phyloP scores from a whole-genome alignment of 108 stramenopile genomes.

The Ochromonas danica region DNA sequence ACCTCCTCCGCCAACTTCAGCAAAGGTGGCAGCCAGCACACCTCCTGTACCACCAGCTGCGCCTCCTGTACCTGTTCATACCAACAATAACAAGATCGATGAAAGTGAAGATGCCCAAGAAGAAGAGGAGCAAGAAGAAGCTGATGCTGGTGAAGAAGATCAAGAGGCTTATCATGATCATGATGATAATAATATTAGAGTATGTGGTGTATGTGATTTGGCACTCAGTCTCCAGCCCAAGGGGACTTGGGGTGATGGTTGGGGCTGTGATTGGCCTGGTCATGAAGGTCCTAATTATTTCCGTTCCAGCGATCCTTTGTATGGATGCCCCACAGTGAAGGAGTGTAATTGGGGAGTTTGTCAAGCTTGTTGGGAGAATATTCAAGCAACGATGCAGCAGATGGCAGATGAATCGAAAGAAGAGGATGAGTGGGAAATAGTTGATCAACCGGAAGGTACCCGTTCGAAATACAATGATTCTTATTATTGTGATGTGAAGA shows the following conservation, averaged over 20 bases:
- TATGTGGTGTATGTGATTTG: constrained; percentile 18
- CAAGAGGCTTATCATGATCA: constrained; percentile 10
- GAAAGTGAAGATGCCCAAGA: background rate
- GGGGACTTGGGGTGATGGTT: constrained; percentile 3
- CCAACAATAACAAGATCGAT: background rate
- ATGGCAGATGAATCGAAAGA: background rate
- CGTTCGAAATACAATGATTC: constrained; percentile 28
- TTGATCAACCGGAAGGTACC: constrained; percentile 31
- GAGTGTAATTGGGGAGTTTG: constrained; percentile 27
- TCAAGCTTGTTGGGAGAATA: constrained; percentile 25
- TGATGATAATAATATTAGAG: constrained; percentile 11
- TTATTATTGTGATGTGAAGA: constrained; percentile 35
- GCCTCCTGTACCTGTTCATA: constrained; percentile 9
- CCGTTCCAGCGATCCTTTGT: constrained; percentile 6
- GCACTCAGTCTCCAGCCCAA: background rate
- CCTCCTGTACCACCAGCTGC: background rate
- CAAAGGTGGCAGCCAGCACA: background rate
- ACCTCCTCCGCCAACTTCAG: background rate
- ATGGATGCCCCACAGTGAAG: background rate
- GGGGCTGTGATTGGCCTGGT: constrained; percentile 25
- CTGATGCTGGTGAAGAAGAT: constrained; percentile 11
- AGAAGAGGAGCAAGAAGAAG: constrained; percentile 20
- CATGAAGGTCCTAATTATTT: constrained; percentile 25
- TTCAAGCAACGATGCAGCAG: constrained; percentile 22
- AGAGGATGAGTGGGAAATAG: constrained; percentile 19